Evolutionary conservation across 371 early-diverging fungal species (phyloP), one percentile per base, ranked within the genome.

Genomic region (Batkoa obscura): DNA sequence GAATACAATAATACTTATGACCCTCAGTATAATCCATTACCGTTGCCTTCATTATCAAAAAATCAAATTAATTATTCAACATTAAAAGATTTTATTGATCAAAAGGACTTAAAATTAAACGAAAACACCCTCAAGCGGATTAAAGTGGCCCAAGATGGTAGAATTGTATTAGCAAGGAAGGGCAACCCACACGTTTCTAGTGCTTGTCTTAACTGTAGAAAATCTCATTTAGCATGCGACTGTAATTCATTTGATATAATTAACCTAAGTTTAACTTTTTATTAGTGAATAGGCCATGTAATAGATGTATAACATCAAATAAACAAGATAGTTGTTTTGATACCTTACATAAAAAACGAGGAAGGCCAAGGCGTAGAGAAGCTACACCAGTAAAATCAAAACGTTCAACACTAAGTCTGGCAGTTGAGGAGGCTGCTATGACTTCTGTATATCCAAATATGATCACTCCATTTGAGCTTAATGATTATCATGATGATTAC

Each of bases 331-430:
- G 79, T n/a, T 86, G 86, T 56, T 70, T 75, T 36, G 86, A 86
- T 64, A 81, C 82, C 51, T 74, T 81, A 62, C 84, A 84, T 65
- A 86, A 83, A 60, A 84, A 84, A 59, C 75, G 86, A 58, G 86
- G 86, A 13, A 73, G 86, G 23, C 86, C 84, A 36, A 83, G 80
- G 60, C 66, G 45, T 15, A 45, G 12, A 15, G 45, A 45, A 23
- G 23, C 12, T 45, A 23, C 5, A 6, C 45, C 12, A 5, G 45
- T 12, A 5, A 45, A 45, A 13, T 13, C 23, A 45, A 5, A 13
- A 6, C 23, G 45, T 15, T 15, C 45, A 13, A 45, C 15, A 5
- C 23, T 45, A 15, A 23, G 45, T 23, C 12, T 45, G 5, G 45
- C 45, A 5, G 45, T 45, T 45, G 45, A 23, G 5, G 15, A 45